phyloP scores from a whole-genome alignment of 192 early-diverging fungal genomes.

The Endogone sp. region DNA sequence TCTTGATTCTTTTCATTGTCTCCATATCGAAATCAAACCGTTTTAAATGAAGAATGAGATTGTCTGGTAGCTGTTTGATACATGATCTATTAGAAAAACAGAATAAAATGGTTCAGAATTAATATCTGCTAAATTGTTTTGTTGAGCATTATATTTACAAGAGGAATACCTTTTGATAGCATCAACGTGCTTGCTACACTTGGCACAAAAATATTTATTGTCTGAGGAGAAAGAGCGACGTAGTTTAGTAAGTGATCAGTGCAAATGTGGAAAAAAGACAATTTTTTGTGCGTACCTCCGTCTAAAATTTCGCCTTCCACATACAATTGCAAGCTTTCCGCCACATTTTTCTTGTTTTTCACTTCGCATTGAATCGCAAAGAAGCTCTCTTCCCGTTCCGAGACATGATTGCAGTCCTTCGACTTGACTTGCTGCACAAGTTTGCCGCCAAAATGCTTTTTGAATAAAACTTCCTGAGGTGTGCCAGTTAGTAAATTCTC shows the following conservation, averaged over 20 bases:
- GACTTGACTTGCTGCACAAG: constrained; percentile 56
- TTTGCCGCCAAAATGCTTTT: constrained; percentile 51
- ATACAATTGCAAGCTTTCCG: constrained; percentile 53
- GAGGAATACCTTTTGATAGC: constrained; percentile 45
- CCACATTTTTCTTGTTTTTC: constrained; percentile 49
- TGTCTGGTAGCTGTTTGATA: constrained; percentile 50
- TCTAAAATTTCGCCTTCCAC: constrained; percentile 53
- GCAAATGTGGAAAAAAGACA: too few relatives aligned
- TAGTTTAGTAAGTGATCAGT: background rate
- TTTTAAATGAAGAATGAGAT: constrained; percentile 59
- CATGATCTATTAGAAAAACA: constrained; percentile 27
- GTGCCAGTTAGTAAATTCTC: constrained; percentile 44
- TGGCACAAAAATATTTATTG: constrained; percentile 47
- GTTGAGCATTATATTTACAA: too few relatives aligned
- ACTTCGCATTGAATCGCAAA: constrained; percentile 52
- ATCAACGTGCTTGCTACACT: constrained; percentile 51
- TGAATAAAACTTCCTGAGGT: constrained; percentile 42
- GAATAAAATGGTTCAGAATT: constrained; percentile 4
- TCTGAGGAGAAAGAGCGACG: constrained; percentile 18
- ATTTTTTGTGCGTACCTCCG: constrained; percentile 46
- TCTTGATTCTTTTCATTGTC: constrained; percentile 48
- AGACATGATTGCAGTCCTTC: constrained; percentile 48
- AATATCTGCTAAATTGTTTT: too few relatives aligned
- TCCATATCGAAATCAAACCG: constrained; percentile 61
- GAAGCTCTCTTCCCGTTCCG: constrained; percentile 47